phyloP scores from a whole-genome alignment of 495 filamentous ascomycete genomes.

The Aspergillus cristatus region DNA sequence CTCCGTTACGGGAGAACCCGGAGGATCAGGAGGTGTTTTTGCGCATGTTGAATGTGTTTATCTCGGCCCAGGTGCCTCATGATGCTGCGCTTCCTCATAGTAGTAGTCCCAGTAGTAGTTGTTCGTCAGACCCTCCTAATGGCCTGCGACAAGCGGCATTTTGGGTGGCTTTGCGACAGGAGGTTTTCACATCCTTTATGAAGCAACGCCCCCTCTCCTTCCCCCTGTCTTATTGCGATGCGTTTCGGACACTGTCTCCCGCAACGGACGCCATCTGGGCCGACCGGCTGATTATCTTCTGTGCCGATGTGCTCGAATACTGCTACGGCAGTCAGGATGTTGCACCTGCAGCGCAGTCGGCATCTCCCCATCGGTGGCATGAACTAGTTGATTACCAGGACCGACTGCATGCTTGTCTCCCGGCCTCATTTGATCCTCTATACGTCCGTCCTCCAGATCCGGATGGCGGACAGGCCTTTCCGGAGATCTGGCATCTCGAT shows the following conservation, averaged over 20 bases:
- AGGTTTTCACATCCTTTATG: constrained; percentile 25
- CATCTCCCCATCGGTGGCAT: background rate
- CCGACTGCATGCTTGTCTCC: background rate
- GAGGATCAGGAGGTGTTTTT: constrained; percentile 4
- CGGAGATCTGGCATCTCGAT: constrained; percentile 29
- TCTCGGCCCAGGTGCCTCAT: background rate
- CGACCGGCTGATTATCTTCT: constrained; percentile 20
- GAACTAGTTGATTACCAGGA: constrained; percentile 1
- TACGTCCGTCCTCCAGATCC: constrained; percentile 14
- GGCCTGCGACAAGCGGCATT: constrained; percentile 25
- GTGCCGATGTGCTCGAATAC: constrained; percentile 19
- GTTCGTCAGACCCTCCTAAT: background rate
- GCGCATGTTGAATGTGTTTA: constrained; percentile 3
- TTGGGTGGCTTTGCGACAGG: constrained; percentile 28
- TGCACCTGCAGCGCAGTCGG: background rate
- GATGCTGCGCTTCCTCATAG: background rate
- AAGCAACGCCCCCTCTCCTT: constrained; percentile 22
- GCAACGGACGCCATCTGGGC: constrained; percentile 27
- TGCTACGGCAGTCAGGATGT: constrained; percentile 3
- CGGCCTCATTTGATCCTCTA: constrained; percentile 16
- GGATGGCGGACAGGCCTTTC: constrained; percentile 19
- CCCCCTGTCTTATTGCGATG: constrained; percentile 13
- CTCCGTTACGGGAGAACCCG: background rate
- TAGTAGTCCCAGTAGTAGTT: background rate
- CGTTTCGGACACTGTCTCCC: constrained; percentile 17